These are phyloP conservation scores for Apiospora malaysiana DNA, from an alignment of 2,329 filamentous ascomycete genomes.

Conservation along the genomic window DNA sequence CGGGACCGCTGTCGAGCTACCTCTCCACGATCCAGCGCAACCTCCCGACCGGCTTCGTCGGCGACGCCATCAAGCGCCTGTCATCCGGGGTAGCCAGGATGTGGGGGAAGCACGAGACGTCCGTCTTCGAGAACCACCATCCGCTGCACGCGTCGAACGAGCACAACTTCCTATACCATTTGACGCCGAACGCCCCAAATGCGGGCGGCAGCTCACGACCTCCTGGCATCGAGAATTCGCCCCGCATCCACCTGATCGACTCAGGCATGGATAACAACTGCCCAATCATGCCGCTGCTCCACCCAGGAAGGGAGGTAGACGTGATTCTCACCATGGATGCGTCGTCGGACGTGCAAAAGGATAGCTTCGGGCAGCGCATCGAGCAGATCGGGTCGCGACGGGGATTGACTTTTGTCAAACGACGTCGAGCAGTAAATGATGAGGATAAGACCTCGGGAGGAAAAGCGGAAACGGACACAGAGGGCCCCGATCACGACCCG, in stretches of 20 bases:
- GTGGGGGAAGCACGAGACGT: too few species aligned
- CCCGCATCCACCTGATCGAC: not conserved
- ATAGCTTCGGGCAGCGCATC: too few species aligned
- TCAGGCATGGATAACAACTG: slow-evolving; percentile 11
- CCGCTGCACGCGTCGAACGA: not conserved
- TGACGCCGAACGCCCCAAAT: not conserved
- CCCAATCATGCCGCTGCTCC: not conserved
- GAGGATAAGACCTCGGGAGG: too few species aligned
- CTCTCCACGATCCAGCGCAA: not conserved
- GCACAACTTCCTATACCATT: not conserved
- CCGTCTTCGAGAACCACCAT: not conserved
- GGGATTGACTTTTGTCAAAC: not conserved
- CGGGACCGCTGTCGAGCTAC: slow-evolving; percentile 6
- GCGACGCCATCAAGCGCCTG: not conserved
- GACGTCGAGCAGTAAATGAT: not conserved
- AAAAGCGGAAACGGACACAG: too few species aligned
- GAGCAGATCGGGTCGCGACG: too few species aligned
- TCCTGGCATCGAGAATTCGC: too few species aligned
- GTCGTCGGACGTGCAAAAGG: not conserved
- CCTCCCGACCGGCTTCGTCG: not conserved
- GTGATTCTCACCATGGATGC: not conserved
- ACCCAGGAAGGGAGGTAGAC: not conserved
- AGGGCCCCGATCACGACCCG: too few species aligned
- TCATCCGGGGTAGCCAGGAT: too few species aligned
- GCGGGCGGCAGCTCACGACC: not conserved